Percentiles rank a stretch among this genome's conserved stretches.
Conservation (phyloP, 2,329 filamentous ascomycete species). For the Penicillium sp. region DNA sequence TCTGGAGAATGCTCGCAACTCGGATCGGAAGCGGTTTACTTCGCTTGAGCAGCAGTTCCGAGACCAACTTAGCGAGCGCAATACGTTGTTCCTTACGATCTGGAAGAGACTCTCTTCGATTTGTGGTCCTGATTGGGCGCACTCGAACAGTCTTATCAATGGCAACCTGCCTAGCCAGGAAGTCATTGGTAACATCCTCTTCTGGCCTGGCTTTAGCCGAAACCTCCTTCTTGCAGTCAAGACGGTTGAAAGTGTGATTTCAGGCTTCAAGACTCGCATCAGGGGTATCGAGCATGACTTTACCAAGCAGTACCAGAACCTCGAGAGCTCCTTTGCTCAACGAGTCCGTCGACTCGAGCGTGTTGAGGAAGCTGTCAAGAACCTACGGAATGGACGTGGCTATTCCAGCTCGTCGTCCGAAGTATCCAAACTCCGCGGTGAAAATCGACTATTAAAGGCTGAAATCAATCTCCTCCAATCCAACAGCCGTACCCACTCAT, state of each 20-base stretch:
- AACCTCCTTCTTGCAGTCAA: conserved; percentile 88
- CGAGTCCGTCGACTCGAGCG: conserved; percentile 86
- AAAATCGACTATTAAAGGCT: conserved; percentile 65
- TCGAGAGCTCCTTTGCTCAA: conserved; percentile 80
- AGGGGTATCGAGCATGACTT: conserved; percentile 86
- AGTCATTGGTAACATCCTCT: conserved; percentile 80
- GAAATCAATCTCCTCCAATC: conserved; percentile 72
- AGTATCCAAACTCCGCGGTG: conserved; percentile 62
- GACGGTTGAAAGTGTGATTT: conserved; percentile 80
- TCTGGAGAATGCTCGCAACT: conserved; percentile 77
- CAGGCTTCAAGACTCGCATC: conserved; percentile 78
- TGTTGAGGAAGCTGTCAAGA: conserved; percentile 79
- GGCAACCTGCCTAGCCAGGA: conserved; percentile 85
- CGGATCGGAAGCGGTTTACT: conserved; percentile 78
- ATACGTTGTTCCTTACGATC: conserved; percentile 82
- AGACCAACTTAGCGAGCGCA: conserved; percentile 87
- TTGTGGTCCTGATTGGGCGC: conserved; percentile 90
- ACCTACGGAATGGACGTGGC: conserved; percentile 52
- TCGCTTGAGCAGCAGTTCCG: conserved; percentile 79
- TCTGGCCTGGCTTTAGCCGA: conserved; percentile 79
- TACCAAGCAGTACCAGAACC: conserved; percentile 85
- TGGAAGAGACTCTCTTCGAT: conserved; percentile 88
- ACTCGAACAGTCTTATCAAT: conserved; percentile 86
- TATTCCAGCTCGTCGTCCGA: conserved; percentile 55
- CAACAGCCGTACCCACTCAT: conserved; percentile 64